phyloP scores from a whole-genome alignment of 2,329 filamentous ascomycete genomes.

The Aspergillus niger region DNA sequence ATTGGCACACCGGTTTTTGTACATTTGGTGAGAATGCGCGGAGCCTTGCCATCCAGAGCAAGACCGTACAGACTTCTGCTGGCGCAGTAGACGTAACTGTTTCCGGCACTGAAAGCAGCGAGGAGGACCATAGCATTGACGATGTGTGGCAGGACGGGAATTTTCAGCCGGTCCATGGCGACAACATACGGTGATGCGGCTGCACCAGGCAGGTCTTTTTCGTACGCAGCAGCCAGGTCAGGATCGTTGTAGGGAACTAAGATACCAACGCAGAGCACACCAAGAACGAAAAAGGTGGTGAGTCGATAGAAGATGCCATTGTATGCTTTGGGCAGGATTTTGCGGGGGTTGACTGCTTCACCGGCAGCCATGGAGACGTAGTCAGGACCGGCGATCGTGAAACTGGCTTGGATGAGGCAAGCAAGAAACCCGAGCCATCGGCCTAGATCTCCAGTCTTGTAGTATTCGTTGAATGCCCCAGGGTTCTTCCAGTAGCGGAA shows the following conservation, averaged over 20 bases:
- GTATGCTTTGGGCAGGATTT: constrained; percentile 70
- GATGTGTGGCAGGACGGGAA: constrained; percentile 66
- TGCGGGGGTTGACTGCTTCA: constrained; percentile 70
- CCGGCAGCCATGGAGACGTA: constrained; percentile 67
- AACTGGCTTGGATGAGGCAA: constrained; percentile 70
- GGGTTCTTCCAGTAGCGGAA: constrained; percentile 69
- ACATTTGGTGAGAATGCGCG: constrained; percentile 65
- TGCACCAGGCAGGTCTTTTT: constrained; percentile 62
- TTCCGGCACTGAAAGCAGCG: constrained; percentile 68
- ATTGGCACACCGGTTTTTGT: constrained; percentile 69
- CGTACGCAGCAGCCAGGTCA: constrained; percentile 63
- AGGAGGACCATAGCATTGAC: constrained; percentile 73
- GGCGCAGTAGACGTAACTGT: constrained; percentile 68
- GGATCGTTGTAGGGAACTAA: constrained; percentile 69
- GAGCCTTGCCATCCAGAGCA: constrained; percentile 69
- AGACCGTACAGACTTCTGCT: constrained; percentile 69
- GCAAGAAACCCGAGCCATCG: constrained; percentile 74
- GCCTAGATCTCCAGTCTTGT: constrained; percentile 67
- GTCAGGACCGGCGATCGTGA: constrained; percentile 68
- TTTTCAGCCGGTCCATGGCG: constrained; percentile 67
- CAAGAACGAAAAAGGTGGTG: constrained; percentile 73
- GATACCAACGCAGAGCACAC: constrained; percentile 71
- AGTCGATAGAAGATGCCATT: constrained; percentile 79
- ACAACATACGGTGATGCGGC: constrained; percentile 70
- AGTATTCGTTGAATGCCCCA: constrained; percentile 69